phyloP scores from a whole-genome alignment of 768 basidiomycete species.

The Sarcomyxa edulis region DNA sequence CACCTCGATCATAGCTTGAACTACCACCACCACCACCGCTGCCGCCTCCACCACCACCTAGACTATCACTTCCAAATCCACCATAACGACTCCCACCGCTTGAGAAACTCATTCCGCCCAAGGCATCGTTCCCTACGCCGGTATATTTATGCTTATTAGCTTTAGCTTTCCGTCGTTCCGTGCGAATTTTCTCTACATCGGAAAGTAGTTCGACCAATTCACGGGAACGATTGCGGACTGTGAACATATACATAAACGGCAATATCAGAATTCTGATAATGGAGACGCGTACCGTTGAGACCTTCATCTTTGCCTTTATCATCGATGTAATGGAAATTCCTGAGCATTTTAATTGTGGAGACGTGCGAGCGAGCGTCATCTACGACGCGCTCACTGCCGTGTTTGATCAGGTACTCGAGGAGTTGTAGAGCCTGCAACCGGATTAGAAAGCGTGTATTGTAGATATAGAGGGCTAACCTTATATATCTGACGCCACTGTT shows the following conservation, averaged over 20 bases:
- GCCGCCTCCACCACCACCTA: slow-evolving; percentile 33
- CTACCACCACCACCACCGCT: slow-evolving; percentile 24
- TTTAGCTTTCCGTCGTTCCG: slow-evolving; percentile 91
- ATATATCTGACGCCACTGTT: slow-evolving; percentile 99
- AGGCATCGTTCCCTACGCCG: slow-evolving; percentile 80
- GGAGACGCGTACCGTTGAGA: slow-evolving; percentile 68
- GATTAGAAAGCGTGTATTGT: background rate
- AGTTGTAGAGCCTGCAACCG: slow-evolving; percentile 74
- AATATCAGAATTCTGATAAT: no score
- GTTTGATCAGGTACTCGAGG: slow-evolving; percentile 93
- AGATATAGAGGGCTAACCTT: slow-evolving; percentile 51
- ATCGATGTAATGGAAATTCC: slow-evolving; percentile 97
- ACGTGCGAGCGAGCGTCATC: slow-evolving; percentile 95
- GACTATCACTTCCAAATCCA: slow-evolving; percentile 35
- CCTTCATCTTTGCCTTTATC: slow-evolving; percentile 99
- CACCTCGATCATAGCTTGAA: slow-evolving; percentile 18
- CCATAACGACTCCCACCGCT: slow-evolving; percentile 49
- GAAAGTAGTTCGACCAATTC: slow-evolving; percentile 90
- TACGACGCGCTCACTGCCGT: slow-evolving; percentile 95
- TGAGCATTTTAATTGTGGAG: slow-evolving; percentile 93
- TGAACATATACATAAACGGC: slow-evolving; percentile 3
- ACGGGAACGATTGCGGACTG: slow-evolving; percentile 91
- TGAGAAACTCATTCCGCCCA: slow-evolving; percentile 47
- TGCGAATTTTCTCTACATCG: slow-evolving; percentile 87
- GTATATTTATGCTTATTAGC: slow-evolving; percentile 84